Percentiles rank a stretch among this genome's conserved stretches.
Evolutionary conservation across 768 basidiomycete species (phyloP).

Genomic region (Mrakia blollopis): DNA sequence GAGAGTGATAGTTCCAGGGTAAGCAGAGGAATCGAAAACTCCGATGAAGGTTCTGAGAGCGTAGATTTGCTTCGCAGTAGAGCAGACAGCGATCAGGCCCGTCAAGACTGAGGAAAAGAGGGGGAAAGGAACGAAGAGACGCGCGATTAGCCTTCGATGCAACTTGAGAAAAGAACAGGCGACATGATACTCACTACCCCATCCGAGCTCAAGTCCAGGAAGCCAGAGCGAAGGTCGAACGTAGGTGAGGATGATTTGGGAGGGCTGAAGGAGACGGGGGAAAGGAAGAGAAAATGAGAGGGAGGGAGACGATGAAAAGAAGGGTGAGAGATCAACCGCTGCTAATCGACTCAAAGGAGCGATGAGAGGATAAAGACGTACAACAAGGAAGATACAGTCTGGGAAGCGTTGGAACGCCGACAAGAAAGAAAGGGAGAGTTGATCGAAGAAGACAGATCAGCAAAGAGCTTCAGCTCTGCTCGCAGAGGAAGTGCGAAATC

Average conservation of each 20-base stretch:
- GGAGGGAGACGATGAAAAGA: no score
- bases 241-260: slow-evolving; percentile 32
- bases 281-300: not conserved
- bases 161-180: not conserved
- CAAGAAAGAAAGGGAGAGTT: not conserved
- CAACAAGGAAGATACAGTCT: slow-evolving; percentile 26
- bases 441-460: not conserved
- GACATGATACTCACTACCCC: slow-evolving; percentile 16
- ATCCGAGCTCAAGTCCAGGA: slow-evolving; percentile 32
- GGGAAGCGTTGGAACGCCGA: not conserved
- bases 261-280: slow-evolving; percentile 24
- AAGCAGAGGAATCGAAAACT: slow-evolving; percentile 31
- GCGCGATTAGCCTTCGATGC: no score
- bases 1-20: slow-evolving; percentile 34
- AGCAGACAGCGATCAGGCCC: slow-evolving; percentile 28
- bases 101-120: slow-evolving; percentile 28
- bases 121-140: not conserved
- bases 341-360: not conserved
- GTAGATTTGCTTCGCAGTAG: slow-evolving; percentile 29
- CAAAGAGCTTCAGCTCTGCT: no score
- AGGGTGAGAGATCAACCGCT: not conserved
- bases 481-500: no score
- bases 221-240: slow-evolving; percentile 35
- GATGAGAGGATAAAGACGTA: not conserved
- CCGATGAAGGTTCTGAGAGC: slow-evolving; percentile 33